These are phyloP conservation scores for Uronychia binucleata DNA, from an alignment of 73 alveolate genomes.

Conservation along the genomic window DNA sequence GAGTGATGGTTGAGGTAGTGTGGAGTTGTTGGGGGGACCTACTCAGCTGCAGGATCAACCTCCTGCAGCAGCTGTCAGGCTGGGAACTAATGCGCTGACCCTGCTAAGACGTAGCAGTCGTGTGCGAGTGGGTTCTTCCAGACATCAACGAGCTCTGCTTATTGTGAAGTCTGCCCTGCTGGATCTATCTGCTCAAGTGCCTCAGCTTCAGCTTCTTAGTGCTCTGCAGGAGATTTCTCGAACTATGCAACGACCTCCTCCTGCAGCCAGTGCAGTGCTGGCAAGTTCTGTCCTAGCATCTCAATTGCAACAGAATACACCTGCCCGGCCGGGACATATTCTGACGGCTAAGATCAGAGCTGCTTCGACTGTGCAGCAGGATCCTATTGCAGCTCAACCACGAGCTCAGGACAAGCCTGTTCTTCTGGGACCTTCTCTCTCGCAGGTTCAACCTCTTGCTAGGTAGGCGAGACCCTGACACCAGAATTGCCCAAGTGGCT, in stretches of 20 bases:
- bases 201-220: slow-evolving; percentile 22
- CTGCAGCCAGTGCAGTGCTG: slow-evolving; percentile 59
- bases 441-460: slow-evolving; percentile 28
- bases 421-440: slow-evolving; percentile 63
- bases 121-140: slow-evolving; percentile 22
- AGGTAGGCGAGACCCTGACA: slow-evolving; percentile 38
- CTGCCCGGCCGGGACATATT: slow-evolving; percentile 62
- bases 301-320: slow-evolving; percentile 57
- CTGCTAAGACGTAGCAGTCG: background rate
- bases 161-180: slow-evolving; percentile 33
- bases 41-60: slow-evolving; percentile 9
- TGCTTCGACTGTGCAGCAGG: slow-evolving; percentile 45
- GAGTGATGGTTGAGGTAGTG: slow-evolving; percentile 42
- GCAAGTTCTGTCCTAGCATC: slow-evolving; percentile 71
- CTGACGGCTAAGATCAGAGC: background rate
- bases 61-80: slow-evolving; percentile 32
- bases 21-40: slow-evolving; percentile 10
- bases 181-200: slow-evolving; percentile 51
- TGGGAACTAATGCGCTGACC: background rate
- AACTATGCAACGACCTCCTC: slow-evolving; percentile 36
- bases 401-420: slow-evolving; percentile 31
- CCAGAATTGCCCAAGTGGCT: slow-evolving; percentile 38
- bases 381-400: slow-evolving; percentile 32
- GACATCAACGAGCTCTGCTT: background rate
- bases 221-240: slow-evolving; percentile 64